Evolutionary conservation across 441 rosid species (phyloP).

Genomic region (Erodium texanum): DNA sequence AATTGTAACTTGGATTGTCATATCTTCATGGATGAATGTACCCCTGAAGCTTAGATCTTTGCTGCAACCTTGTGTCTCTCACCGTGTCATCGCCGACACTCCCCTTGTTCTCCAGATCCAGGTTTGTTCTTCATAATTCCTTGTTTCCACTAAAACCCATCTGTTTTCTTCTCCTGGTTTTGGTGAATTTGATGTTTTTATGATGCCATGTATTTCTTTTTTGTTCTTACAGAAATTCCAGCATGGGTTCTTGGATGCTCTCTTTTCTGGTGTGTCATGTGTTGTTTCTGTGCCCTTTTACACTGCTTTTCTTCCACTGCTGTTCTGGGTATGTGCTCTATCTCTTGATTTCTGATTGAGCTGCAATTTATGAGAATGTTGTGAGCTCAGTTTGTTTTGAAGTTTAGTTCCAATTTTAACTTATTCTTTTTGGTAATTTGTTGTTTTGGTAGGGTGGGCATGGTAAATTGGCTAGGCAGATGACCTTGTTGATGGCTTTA

Average conservation of each 20-base stretch:
- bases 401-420: background rate
- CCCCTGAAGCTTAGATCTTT: slow-evolving; percentile 71
- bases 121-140: slow-evolving; percentile 28
- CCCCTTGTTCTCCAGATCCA: slow-evolving; percentile 66
- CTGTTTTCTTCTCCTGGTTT: background rate
- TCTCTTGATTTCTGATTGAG: background rate
- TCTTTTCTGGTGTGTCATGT: slow-evolving; percentile 76
- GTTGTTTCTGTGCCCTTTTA: slow-evolving; percentile 94
- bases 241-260: slow-evolving; percentile 54
- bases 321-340: slow-evolving; percentile 66
- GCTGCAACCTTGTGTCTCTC: slow-evolving; percentile 57
- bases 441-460: slow-evolving; percentile 72
- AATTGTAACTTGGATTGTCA: slow-evolving; percentile 58
- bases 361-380: slow-evolving; percentile 12
- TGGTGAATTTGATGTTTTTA: background rate
- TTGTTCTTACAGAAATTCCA: slow-evolving; percentile 48
- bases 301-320: slow-evolving; percentile 91
- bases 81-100: slow-evolving; percentile 44
- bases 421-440: background rate
- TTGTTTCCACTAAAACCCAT: slow-evolving; percentile 1
- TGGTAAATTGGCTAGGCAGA: slow-evolving; percentile 92
- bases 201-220: background rate
- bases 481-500: slow-evolving; percentile 87
- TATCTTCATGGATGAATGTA: slow-evolving; percentile 46
- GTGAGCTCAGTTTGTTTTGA: background rate